Evolutionary conservation across 2,329 filamentous ascomycete genomes (phyloP).

Genomic region (Sordariomycetes sp.): DNA sequence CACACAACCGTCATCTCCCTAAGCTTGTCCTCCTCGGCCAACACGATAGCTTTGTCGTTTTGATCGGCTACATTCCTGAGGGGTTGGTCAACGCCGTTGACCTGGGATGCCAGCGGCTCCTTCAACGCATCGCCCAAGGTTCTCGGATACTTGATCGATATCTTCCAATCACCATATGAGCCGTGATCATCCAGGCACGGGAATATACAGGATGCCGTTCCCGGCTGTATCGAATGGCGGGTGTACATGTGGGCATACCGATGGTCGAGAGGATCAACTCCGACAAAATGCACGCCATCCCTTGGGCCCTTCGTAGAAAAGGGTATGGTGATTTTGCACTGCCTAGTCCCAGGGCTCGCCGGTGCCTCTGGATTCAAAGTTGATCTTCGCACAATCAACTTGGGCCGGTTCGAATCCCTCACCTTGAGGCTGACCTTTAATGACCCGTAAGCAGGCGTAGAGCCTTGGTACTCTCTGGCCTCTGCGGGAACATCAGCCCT

Average conservation of each 20-base stretch:
- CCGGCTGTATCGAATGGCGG: conserved; percentile 67
- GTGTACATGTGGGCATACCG: conserved; percentile 92
- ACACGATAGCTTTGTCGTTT: conserved; percentile 28
- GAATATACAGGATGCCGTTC: conserved; percentile 78
- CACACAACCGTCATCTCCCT: conserved; percentile 86
- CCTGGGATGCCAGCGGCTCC: conserved; percentile 34
- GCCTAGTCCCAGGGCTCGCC: conserved; percentile 29
- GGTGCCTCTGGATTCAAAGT: conserved; percentile 18
- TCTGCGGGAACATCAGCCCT: conserved; percentile 45
- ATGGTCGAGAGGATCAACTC: conserved; percentile 67
- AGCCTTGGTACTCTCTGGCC: conserved; percentile 45
- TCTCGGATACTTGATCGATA: conserved; percentile 77
- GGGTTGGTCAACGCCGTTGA: conserved; percentile 22
- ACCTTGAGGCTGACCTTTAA: conserved; percentile 34
- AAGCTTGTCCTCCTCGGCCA: conserved; percentile 72
- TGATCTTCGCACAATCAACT: conserved; percentile 35
- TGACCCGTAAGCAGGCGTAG: conserved; percentile 46
- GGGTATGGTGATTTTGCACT: conserved; percentile 54
- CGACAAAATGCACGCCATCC: conserved; percentile 88
- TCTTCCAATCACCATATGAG: conserved; percentile 75
- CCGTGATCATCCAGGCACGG: conserved; percentile 85
- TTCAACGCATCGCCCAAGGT: conserved; percentile 72
- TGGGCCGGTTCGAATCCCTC: conserved; percentile 27
- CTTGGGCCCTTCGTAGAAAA: conserved; percentile 68
- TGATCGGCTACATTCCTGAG: conserved; percentile 18